Conservation (phyloP, 1,284 basidiomycete genomes). For the Pulveroboletus sp. region DNA sequence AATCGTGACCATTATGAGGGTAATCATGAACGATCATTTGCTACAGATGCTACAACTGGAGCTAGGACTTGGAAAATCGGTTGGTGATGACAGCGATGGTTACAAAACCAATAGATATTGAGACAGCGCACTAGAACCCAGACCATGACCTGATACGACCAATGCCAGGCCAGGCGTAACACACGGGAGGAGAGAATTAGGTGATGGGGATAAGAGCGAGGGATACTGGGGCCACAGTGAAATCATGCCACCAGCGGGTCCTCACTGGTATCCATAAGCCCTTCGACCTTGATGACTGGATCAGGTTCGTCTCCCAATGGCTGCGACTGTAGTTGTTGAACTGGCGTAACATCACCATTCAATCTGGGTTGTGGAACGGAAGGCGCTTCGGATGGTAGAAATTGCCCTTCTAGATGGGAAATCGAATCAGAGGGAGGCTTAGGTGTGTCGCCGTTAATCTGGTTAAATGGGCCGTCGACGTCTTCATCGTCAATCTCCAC, state of each 20-base stretch:
- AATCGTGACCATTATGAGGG: conserved; percentile 39
- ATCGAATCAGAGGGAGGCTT: conserved; percentile 13
- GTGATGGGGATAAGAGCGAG: not conserved
- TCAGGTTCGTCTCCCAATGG: conserved; percentile 63
- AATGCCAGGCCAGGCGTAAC: conserved; percentile 9
- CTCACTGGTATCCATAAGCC: conserved; percentile 73
- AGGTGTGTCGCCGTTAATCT: conserved; percentile 29
- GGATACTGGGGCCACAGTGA: not conserved
- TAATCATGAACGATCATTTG: conserved; percentile 40
- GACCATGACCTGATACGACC: conserved; percentile 17
- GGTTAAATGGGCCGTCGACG: conserved; percentile 35
- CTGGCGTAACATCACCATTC: conserved; percentile 50
- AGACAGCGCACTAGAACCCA: conserved; percentile 26
- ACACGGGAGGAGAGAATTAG: conserved; percentile 15
- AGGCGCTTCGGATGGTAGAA: conserved; percentile 47
- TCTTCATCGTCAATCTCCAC: conserved; percentile 36
- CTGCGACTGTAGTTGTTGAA: conserved; percentile 52
- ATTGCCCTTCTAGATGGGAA: conserved; percentile 11
- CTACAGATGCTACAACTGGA: conserved; percentile 38
- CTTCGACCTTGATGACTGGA: conserved; percentile 63
- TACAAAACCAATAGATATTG: conserved; percentile 38
- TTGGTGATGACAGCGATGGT: conserved; percentile 27
- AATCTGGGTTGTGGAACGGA: conserved; percentile 43
- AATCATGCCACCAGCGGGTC: conserved; percentile 57
- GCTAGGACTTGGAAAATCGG: conserved; percentile 25